A percentile compares a stretch with the other conserved stretches of the same genome.
Conservation (phyloP, 257 asterid genomes). For the Solanum sparsipilum region DNA sequence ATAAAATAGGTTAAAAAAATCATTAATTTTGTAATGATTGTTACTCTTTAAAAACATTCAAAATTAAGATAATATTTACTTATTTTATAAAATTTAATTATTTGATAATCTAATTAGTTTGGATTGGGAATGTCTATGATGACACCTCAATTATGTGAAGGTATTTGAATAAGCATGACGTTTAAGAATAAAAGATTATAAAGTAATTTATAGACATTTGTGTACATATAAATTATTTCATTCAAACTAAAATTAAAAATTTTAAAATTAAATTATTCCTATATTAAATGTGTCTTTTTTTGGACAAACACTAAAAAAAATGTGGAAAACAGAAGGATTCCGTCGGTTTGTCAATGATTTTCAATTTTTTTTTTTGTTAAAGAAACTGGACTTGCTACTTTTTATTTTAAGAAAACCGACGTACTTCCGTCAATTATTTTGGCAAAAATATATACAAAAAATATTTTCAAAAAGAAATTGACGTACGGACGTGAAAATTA, state of each 20-base stretch:
- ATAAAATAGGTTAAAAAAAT: not conserved
- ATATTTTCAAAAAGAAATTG: not conserved
- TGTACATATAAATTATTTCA: not conserved
- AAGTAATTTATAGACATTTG: not conserved
- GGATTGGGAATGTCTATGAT: no score
- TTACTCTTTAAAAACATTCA: not conserved
- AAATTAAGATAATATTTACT: no score
- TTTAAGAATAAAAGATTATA: not conserved
- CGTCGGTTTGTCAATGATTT: not conserved
- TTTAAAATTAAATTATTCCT: not conserved
- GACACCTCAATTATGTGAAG: not conserved
- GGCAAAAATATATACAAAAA: not conserved
- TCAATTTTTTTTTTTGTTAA: not conserved
- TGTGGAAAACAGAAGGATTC: not conserved
- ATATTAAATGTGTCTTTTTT: not conserved
- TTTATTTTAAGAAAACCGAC: no score
- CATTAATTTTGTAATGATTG: not conserved
- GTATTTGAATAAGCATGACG: not conserved
- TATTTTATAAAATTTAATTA: no score
- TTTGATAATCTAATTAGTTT: not conserved
- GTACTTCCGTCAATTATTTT: not conserved
- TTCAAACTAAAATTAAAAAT: not conserved
- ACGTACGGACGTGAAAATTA: not conserved
- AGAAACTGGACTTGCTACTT: no score
- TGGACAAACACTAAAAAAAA: not conserved